Percentiles rank a stretch among this genome's conserved stretches.
Evolutionary conservation across 805 yeast genomes (phyloP).

Genomic region (Yamadazyma ubonensis): DNA sequence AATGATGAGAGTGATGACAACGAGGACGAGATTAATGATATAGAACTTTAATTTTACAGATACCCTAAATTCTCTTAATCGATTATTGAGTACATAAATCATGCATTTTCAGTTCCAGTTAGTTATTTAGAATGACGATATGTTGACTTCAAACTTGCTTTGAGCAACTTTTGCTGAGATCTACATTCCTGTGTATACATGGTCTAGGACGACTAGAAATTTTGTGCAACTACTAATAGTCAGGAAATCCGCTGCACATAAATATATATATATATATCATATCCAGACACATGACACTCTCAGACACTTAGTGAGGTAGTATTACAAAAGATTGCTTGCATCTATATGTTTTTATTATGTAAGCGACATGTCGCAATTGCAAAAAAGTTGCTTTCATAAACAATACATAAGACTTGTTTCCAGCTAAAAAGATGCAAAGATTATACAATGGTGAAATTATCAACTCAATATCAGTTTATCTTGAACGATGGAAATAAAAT

Average conservation of each 20-base stretch:
- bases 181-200: too few relatives aligned
- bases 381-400: constrained; percentile 3
- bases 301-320: too few relatives aligned
- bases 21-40: constrained; percentile 36
- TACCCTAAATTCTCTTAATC: constrained; percentile 5
- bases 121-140: too few relatives aligned
- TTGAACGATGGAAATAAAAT: constrained; percentile 58
- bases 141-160: too few relatives aligned
- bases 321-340: constrained; percentile 16
- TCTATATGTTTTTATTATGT: background rate
- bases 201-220: too few relatives aligned
- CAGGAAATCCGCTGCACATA: too few relatives aligned
- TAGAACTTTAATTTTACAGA: constrained; percentile 28
- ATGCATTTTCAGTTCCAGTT: too few relatives aligned
- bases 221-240: too few relatives aligned
- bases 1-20: constrained; percentile 32
- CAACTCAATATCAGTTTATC: constrained; percentile 25
- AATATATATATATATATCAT: too few relatives aligned
- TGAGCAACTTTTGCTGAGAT: too few relatives aligned
- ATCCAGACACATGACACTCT: too few relatives aligned
- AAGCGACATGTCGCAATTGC: constrained; percentile 1
- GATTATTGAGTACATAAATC: background rate
- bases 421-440: background rate
- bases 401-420: too few relatives aligned
- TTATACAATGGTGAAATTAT: background rate